Conservation (phyloP, 1,284 basidiomycete species). For the Puccinia polysora region DNA sequence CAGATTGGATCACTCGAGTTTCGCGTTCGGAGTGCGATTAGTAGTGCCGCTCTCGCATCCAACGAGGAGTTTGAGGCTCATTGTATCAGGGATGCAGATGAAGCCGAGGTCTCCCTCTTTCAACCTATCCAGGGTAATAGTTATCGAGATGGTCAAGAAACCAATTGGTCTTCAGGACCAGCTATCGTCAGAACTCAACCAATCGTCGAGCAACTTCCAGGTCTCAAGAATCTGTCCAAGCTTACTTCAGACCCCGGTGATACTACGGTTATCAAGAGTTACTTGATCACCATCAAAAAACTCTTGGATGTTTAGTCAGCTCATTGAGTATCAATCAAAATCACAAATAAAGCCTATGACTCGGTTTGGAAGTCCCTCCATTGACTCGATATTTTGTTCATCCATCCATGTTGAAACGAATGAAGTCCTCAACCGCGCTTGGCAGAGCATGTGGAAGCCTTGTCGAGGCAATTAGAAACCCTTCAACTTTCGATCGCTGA, state of each 20-base stretch:
- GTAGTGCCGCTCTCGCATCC: constrained; percentile 13
- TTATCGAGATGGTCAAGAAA: constrained; percentile 14
- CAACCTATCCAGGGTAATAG: not conserved
- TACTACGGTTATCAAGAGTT: constrained; percentile 15
- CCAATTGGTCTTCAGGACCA: not conserved
- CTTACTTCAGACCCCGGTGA: constrained; percentile 29
- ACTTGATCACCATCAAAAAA: constrained; percentile 28
- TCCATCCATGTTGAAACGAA: not conserved
- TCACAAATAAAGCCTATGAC: not conserved
- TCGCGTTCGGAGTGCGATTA: constrained; percentile 18
- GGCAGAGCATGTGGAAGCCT: constrained; percentile 35
- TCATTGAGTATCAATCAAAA: not conserved
- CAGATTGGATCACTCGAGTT: constrained; percentile 24
- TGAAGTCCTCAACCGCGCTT: constrained; percentile 39
- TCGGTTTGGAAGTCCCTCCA: too few species aligned
- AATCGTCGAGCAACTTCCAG: constrained; percentile 6
- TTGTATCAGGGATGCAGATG: constrained; percentile 37
- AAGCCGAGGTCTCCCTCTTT: constrained; percentile 38
- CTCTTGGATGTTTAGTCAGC: constrained; percentile 38
- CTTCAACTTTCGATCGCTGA: constrained; percentile 38
- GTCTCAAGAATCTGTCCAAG: constrained; percentile 9
- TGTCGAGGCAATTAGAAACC: constrained; percentile 36
- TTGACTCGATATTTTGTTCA: not conserved
- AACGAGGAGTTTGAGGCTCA: constrained; percentile 35
- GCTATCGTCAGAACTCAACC: constrained; percentile 4